Percentiles rank a stretch among this genome's conserved stretches.
Evolutionary conservation across 2,329 filamentous ascomycete genomes (phyloP).

Genomic region (Neopestalotiopsis rosae): DNA sequence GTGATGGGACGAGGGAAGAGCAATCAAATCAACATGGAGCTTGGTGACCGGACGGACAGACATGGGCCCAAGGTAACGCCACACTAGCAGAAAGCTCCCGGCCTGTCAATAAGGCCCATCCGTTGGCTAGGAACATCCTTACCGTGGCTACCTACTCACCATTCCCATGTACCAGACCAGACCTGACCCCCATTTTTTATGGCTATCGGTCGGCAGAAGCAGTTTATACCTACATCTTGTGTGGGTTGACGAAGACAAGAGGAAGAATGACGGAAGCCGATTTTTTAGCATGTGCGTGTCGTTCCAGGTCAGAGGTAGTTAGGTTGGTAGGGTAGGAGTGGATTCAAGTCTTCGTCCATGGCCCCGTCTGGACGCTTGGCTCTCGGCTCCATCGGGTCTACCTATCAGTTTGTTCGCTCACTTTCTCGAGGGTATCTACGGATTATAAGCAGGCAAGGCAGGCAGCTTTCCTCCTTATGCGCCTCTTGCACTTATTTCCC

Average conservation of each 20-base stretch:
- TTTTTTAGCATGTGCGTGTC: background rate
- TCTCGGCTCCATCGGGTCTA: conserved; percentile 3
- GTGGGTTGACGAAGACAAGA: background rate
- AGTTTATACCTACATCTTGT: background rate
- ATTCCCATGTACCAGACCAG: too few relatives aligned
- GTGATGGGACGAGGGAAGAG: background rate
- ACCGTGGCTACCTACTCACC: too few relatives aligned
- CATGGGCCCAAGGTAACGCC: background rate
- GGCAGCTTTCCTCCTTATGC: too few relatives aligned
- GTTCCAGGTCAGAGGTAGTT: background rate
- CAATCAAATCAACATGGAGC: background rate
- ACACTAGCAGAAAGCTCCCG: background rate
- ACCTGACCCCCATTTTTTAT: too few relatives aligned
- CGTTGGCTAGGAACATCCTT: background rate
- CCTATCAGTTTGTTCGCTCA: background rate
- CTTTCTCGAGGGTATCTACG: too few relatives aligned
- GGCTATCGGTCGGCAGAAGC: background rate
- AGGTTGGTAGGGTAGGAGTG: background rate
- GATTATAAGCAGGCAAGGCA: too few relatives aligned
- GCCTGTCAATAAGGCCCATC: background rate
- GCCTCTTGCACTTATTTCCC: background rate
- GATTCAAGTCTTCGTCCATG: background rate
- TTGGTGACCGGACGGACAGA: background rate
- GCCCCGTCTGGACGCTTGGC: conserved; percentile 4
- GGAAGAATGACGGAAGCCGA: background rate